Evolutionary conservation across 2,329 filamentous ascomycete species (phyloP), one percentile per base, ranked within the genome.

Genomic region (Hypoxylon sp.): DNA sequence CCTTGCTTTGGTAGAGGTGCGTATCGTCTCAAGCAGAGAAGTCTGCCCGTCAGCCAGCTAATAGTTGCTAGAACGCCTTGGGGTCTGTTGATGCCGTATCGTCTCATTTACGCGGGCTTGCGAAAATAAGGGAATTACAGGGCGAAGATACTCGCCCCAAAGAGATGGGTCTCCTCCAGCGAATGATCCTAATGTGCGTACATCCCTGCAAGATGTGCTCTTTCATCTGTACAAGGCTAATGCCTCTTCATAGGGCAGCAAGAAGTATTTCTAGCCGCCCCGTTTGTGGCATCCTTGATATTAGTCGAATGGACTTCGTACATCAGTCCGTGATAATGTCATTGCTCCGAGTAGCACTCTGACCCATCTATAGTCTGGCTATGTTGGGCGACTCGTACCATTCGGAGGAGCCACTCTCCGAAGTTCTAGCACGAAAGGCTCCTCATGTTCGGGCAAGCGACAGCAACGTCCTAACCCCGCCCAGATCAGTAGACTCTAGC

Each of bases 261-360:
- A 77, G 77, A 37, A 77, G 78, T 43, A 73, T 82, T 63, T 77
- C 80, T 58, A 79, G 73, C 52, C 79, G 78, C 47, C 75, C 74
- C 9, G 78, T 78, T 61, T 77, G 75, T 69, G 78, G 77, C 63
- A 78, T 79, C 63, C 74, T 80, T 16, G 78, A 81, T 45, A 80
- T 77, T 54, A 74, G 69, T 60, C 73, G 75, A 45, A 77, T 74
- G n/a, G 74, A 81, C 64, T 75, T 79, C 27, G 77, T 81, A 41
- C 81, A 81, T 62, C 81, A 82, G 74, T 81, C 81, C 27, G 79
- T 81, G 48, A 78, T 82, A 53, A 80, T 82, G 69, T 81, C 80
- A 34, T 71, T 83, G n/a, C 73, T 82, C 3, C 80, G 81, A 62
- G 79, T 81, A 12, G 81, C 81, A 16, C 76, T 82, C 39, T 81